Conservation (phyloP, 1,139 yeast genomes). For the Suhomyces bribrorum region DNA sequence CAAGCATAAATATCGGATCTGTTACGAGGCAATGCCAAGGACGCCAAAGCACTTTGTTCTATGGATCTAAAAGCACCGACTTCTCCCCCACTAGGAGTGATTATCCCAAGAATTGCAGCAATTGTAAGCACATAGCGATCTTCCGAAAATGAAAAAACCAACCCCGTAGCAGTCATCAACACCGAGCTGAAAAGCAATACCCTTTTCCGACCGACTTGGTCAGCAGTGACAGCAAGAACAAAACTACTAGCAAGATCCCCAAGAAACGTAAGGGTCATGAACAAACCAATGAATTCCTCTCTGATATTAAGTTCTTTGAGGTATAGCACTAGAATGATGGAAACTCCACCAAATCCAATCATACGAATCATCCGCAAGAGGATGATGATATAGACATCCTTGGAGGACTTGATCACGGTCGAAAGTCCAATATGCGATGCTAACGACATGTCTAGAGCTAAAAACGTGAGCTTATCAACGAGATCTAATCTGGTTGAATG, state of each 20-base stretch:
- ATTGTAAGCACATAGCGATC: constrained; percentile 25
- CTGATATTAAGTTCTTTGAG: constrained; percentile 32
- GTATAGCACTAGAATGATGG: constrained; percentile 41
- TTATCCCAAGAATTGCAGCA: constrained; percentile 35
- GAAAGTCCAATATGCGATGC: constrained; percentile 27
- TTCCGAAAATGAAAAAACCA: constrained; percentile 25
- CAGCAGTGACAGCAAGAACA: constrained; percentile 33
- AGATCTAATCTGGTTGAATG: neutral
- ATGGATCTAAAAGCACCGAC: constrained; percentile 46
- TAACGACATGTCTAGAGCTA: constrained; percentile 4
- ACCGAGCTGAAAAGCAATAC: constrained; percentile 31
- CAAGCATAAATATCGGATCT: constrained; percentile 46
- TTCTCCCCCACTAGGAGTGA: constrained; percentile 47
- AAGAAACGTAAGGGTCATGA: constrained; percentile 38
- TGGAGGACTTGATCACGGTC: constrained; percentile 27
- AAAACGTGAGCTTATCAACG: neutral
- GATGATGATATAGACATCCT: constrained; percentile 34
- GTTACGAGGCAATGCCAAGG: constrained; percentile 28
- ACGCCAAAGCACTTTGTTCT: constrained; percentile 42
- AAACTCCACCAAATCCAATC: constrained; percentile 43
- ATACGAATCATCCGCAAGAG: constrained; percentile 38
- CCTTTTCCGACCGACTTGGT: constrained; percentile 35
- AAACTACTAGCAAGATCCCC: constrained; percentile 43
- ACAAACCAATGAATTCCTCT: constrained; percentile 37
- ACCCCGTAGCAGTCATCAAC: constrained; percentile 34